Evolutionary conservation across 192 early-diverging fungal species (phyloP).

Genomic region (Rhizophagus prolifer): DNA sequence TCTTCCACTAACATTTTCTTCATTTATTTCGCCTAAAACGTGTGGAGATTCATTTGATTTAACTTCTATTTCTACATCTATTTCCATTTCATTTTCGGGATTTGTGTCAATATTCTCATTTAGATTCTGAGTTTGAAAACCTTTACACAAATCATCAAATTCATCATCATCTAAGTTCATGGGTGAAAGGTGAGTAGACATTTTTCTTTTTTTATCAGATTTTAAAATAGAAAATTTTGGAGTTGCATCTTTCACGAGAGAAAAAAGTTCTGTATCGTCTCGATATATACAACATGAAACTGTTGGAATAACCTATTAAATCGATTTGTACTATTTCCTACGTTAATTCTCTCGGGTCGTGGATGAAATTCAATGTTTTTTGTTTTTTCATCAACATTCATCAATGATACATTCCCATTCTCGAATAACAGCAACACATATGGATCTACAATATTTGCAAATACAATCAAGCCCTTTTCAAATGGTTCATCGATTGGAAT

Average conservation of each 20-base stretch:
- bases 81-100: slow-evolving; percentile 17
- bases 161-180: neutral
- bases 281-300: slow-evolving; percentile 48
- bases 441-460: slow-evolving; percentile 76
- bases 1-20: slow-evolving; percentile 48
- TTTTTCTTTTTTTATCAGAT: slow-evolving; percentile 34
- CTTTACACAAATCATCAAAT: neutral
- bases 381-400: slow-evolving; percentile 56
- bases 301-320: slow-evolving; percentile 35
- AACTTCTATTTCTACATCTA: slow-evolving; percentile 33
- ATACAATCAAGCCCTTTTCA: slow-evolving; percentile 56
- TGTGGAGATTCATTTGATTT: slow-evolving; percentile 24
- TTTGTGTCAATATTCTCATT: neutral
- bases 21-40: slow-evolving; percentile 37
- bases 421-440: slow-evolving; percentile 74
- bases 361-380: slow-evolving; percentile 41
- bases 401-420: slow-evolving; percentile 59
- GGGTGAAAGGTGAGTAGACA: neutral
- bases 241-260: slow-evolving; percentile 33
- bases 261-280: slow-evolving; percentile 44
- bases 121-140: neutral
- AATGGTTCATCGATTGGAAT: slow-evolving; percentile 47
- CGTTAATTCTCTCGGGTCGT: slow-evolving; percentile 46
- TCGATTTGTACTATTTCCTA: slow-evolving; percentile 26
- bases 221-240: slow-evolving; percentile 7